Evolutionary conservation across 768 basidiomycete species (phyloP), one percentile per base, ranked within the genome.

Genomic region (Amanita rimosa): DNA sequence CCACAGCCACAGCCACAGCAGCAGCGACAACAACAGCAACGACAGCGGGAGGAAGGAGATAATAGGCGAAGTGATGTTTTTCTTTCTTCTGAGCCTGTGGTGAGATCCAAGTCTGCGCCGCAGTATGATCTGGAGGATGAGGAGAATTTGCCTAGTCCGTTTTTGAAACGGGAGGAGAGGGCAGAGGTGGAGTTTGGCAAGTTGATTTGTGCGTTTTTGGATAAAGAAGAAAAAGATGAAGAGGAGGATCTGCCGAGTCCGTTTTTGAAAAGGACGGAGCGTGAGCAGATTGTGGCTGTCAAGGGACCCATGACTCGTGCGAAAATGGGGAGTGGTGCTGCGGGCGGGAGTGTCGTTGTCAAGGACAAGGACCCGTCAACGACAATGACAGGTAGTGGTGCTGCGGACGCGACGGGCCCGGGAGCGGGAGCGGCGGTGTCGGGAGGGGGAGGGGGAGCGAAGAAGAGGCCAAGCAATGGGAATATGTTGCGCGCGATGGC

Each of bases 121-220:
- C 66, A 73, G 50, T 91, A 88, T 56, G 81, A 89, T 60, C 56
- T 83, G 8, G 69, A 70, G 0, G 86, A 91, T 58, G 88, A 88
- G 59, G 87, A 88, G 61, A 90, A 89, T 60, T 71, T 91, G 0
- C 89, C 88, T 0, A 87, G 85, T 58, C 89, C 88, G 4, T 91
- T 91, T 64, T 60, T 91, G 37, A 84, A 83, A 58, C 70, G 76
- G 44, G 63, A 52, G 4, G 78, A 79, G 26, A 62, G 68, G 21
- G 27, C 6, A 27, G 70, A 69, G 34, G 36, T 16, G 35, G 35
- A 35, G 13, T n/a, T 1, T 6, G 14, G 3, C 6, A 16, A 16
- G 36, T n/a, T 8, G 29, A 1, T 21, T 46, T 26, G 44, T 14
- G 33, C 16, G 2, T 16, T 16, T 31, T 21, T 83, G 9, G 69